Evolutionary conservation across 176 grass and related monocot genomes (phyloP), one percentile per base, ranked within the genome.

Genomic region (Ampelocalamus luodianensis): DNA sequence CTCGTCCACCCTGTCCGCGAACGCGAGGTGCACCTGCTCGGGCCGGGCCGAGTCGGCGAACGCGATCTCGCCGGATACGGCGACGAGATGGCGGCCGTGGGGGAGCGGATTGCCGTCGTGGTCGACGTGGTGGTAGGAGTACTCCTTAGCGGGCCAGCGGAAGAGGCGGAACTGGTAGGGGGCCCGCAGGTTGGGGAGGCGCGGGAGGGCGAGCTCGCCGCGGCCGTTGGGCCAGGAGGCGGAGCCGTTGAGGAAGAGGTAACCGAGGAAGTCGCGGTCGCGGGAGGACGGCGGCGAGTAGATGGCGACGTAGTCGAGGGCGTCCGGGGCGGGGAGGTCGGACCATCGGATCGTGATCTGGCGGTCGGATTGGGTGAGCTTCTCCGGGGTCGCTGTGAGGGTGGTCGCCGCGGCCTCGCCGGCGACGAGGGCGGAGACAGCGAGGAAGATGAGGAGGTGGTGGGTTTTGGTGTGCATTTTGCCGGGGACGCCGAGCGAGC

Each of bases 211-310:
- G 38, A 98, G 72, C 44, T 82, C 87, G 29, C 96, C 93, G 29
- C 79, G 0, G 48, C 96, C 96, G 27, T 51, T 65, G 44, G 23
- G 72, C 96, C 91, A 98, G 27, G 80, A 32, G 18, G 69, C 15
- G 29, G 96, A 99, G 65, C 88, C 87, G 61, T 95, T 94, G 84
- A 99, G 93, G 88, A 94, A 99, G 80, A 99, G 69, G 83, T 96
- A 99, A 10, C 96, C 96, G 74, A 99, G 83, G 78, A 96, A 99
- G 54, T 96, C 76, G 49, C 77, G 64, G 84, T 98, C 77, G 38
- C 43, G 54, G 63, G 93, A 98, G 74, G 71, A 86, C 40, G 93
- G 93, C 26, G 96, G 96, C 10, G 93, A 95, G 90, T 95, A 98
- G 83, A 95, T 93, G 53, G 80, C 93, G 5, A 95, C 85, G 80